These are phyloP conservation scores for Lathyrus tuberosus DNA, from an alignment of 306 rosid species.

Conservation along the genomic window DNA sequence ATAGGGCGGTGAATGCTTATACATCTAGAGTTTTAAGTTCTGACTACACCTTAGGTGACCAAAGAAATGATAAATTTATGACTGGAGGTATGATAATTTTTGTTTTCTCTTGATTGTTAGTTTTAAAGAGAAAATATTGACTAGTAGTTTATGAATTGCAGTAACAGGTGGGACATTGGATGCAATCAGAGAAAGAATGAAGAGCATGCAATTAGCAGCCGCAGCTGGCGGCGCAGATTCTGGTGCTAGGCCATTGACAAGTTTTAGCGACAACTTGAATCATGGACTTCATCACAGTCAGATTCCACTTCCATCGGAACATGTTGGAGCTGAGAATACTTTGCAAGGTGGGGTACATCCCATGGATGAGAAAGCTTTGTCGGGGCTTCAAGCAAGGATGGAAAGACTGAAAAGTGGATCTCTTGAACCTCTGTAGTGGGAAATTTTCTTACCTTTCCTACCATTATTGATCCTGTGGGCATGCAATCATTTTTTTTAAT, in stretches of 20 bases:
- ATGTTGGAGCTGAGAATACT: slow-evolving; percentile 54
- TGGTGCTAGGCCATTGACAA: slow-evolving; percentile 61
- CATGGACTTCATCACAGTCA: slow-evolving; percentile 60
- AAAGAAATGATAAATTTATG: slow-evolving; percentile 80
- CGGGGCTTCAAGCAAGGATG: slow-evolving; percentile 99
- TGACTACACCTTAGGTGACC: slow-evolving; percentile 66
- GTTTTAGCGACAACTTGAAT: slow-evolving; percentile 60
- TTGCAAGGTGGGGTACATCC: slow-evolving; percentile 80
- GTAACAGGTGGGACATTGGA: slow-evolving; percentile 93
- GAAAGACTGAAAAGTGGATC: slow-evolving; percentile 97
- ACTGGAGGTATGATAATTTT: slow-evolving; percentile 64
- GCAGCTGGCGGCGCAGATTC: slow-evolving; percentile 70
- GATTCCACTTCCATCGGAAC: slow-evolving; percentile 61
- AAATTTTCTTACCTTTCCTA: not conserved
- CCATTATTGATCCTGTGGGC: slow-evolving; percentile 41
- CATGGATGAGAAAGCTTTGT: slow-evolving; percentile 91
- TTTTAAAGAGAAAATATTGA: slow-evolving; percentile 14
- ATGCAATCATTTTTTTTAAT: slow-evolving; percentile 28
- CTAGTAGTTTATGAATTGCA: slow-evolving; percentile 44
- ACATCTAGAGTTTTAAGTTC: slow-evolving; percentile 66
- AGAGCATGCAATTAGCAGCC: slow-evolving; percentile 91
- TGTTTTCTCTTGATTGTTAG: slow-evolving; percentile 9
- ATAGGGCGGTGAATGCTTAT: slow-evolving; percentile 55
- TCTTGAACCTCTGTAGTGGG: slow-evolving; percentile 61
- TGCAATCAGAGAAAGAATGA: slow-evolving; percentile 96